These are phyloP conservation scores for Ramichloridium luteum DNA, from an alignment of 2,329 filamentous ascomycete species.

Conservation along the genomic window DNA sequence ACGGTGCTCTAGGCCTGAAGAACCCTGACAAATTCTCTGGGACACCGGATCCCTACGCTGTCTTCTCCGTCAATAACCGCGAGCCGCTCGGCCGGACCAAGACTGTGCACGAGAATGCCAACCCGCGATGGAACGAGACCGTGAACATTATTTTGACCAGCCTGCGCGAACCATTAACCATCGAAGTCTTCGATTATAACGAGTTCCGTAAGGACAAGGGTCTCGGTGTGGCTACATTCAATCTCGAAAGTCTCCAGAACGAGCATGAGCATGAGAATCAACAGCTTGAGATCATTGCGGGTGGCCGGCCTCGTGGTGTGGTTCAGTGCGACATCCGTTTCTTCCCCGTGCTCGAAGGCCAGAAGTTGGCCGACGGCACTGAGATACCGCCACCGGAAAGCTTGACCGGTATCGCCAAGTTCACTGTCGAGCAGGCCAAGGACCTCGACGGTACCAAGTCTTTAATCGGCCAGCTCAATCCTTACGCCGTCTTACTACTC, in stretches of 20 bases:
- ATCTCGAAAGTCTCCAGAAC: conserved; percentile 69
- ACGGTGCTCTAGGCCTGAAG: conserved; percentile 84
- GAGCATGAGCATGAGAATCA: conserved; percentile 71
- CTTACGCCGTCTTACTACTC: conserved; percentile 75
- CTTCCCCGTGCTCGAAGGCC: conserved; percentile 77
- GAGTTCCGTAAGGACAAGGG: conserved; percentile 95
- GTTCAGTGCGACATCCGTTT: conserved; percentile 77
- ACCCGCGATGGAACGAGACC: conserved; percentile 92
- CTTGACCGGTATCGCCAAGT: conserved; percentile 85
- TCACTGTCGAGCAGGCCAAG: conserved; percentile 91
- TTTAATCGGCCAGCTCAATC: conserved; percentile 78
- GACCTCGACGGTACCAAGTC: conserved; percentile 89
- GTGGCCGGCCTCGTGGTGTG: conserved; percentile 71
- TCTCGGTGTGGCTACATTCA: conserved; percentile 74
- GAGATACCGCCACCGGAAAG: conserved; percentile 72
- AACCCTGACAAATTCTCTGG: conserved; percentile 90
- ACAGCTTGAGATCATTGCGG: conserved; percentile 68
- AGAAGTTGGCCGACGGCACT: conserved; percentile 62
- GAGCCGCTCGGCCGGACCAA: conserved; percentile 78
- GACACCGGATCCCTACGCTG: conserved; percentile 79
- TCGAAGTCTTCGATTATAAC: conserved; percentile 85
- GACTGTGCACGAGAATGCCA: conserved; percentile 68
- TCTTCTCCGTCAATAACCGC: conserved; percentile 73
- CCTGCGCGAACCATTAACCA: conserved; percentile 73
- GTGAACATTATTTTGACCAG: conserved; percentile 91